Evolutionary conservation across 495 filamentous ascomycete species (phyloP).

Genomic region (Xylaria cubensis): DNA sequence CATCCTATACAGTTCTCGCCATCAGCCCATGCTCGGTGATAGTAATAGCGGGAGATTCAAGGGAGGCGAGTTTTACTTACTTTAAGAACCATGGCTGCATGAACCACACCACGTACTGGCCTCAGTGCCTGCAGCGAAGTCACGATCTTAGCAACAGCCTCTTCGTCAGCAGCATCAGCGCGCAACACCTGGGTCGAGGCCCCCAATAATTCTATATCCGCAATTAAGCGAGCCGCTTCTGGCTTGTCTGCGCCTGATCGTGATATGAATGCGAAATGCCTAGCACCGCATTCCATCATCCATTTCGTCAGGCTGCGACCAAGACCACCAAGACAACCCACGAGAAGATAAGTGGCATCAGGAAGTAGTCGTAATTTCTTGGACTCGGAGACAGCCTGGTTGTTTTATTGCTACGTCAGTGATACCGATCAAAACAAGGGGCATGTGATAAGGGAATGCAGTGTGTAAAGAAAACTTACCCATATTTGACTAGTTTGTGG

Average conservation of each 20-base stretch:
- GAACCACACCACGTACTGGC: slow-evolving; percentile 46
- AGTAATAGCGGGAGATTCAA: not conserved
- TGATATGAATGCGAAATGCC: slow-evolving; percentile 59
- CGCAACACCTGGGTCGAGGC: slow-evolving; percentile 38
- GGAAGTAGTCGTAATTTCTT: slow-evolving; percentile 20
- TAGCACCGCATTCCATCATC: slow-evolving; percentile 59
- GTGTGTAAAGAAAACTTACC: slow-evolving; percentile 7
- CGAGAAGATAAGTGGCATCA: slow-evolving; percentile 57
- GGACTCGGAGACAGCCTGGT: slow-evolving; percentile 49
- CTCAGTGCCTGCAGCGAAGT: slow-evolving; percentile 33
- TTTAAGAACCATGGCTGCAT: slow-evolving; percentile 49
- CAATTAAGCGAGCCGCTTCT: slow-evolving; percentile 35
- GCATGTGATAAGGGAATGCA: not conserved
- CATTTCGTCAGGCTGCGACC: slow-evolving; percentile 58
- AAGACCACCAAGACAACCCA: slow-evolving; percentile 63
- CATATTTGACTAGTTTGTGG: slow-evolving; percentile 19
- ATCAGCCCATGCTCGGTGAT: slow-evolving; percentile 3
- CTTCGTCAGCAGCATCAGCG: slow-evolving; percentile 39
- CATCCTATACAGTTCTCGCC: slow-evolving; percentile 23
- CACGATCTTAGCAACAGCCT: slow-evolving; percentile 29
- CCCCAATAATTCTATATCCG: slow-evolving; percentile 32
- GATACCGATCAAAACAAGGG: not conserved
- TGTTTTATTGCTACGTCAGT: slow-evolving; percentile 23
- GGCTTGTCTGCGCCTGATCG: slow-evolving; percentile 48
- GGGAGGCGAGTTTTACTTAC: slow-evolving; percentile 27